Base-by-base conservation (phyloP, 2,329 filamentous ascomycete species). In the Paraphaeosphaeria minitans region DNA sequence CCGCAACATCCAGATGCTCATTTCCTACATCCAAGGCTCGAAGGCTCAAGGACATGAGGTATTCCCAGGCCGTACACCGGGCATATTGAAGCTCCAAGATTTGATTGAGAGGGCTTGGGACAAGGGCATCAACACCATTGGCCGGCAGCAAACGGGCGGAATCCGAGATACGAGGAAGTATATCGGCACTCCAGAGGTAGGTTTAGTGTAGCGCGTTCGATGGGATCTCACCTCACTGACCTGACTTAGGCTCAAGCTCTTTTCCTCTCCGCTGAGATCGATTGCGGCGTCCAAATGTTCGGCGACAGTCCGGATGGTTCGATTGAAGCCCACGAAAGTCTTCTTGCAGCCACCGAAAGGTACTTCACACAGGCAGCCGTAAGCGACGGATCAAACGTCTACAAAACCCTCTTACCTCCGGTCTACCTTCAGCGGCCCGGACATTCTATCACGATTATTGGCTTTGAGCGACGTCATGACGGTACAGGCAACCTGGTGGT, bases 361-460 rank as follows among this genome's bases (percentile, higher is more conserved):
- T 97, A 97, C 72, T 97, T 97, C 69, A 77, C 84, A 59, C 78
- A 83, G 14, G 77, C 78, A 4, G 78, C 80, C 7, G 77, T 85
- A 52, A 78, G 78, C 6, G 80, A 84, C 37, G 69, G 67, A 31
- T 75, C 74, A 6, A 91, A 88, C 68, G 84, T 97, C n/a, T 83
- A 86, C 53, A 79, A 83, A 55, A 97, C 94, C 0, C 77, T 82
- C 14, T 80, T 94, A 8, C 88, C 94, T 41, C 93, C 95, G 0
- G 88, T 98, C 42, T 98, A 97, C 76, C 87, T 97, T 61, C 94
- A 98, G 73, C 91, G 95, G 67, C 87, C 87, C 84, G 92, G 93
- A 2, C 94, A 98, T 75, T 97, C 93, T 1, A 83, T 97, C 80
- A 96, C 92, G 0, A 92, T 98, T 53, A 82, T 98, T 55, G 94